Conservation (phyloP, 75 land plant genomes). For the Selaginella tamariscina region DNA sequence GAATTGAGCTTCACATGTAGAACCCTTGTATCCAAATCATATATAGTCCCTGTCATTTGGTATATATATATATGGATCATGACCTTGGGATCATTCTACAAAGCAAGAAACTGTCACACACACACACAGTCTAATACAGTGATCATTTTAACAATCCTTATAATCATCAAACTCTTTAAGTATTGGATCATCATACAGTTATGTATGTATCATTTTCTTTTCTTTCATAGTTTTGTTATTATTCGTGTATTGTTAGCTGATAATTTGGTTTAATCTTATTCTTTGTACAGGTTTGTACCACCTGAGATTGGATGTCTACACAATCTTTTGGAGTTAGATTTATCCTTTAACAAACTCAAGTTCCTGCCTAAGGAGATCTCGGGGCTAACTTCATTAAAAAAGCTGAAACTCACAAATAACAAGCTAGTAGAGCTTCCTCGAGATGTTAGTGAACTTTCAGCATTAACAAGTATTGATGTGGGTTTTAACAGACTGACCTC, state of each 20-base stretch:
- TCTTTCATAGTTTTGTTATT: no score
- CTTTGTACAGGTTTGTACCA: slow-evolving; percentile 62
- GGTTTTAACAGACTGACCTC: slow-evolving; percentile 79
- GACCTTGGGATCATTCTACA: neutral
- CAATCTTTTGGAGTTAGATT: slow-evolving; percentile 63
- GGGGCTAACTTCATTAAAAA: slow-evolving; percentile 41
- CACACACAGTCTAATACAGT: neutral
- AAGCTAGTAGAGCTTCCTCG: slow-evolving; percentile 67
- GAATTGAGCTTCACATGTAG: slow-evolving; percentile 5
- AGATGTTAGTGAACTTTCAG: slow-evolving; percentile 36
- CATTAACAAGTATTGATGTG: slow-evolving; percentile 56
- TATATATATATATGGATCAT: neutral
- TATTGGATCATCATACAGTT: neutral
- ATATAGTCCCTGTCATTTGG: neutral
- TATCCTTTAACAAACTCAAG: slow-evolving; percentile 87
- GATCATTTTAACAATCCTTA: neutral
- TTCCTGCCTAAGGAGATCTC: slow-evolving; percentile 54
- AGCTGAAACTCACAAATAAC: slow-evolving; percentile 60
- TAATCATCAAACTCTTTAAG: neutral
- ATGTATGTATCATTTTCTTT: neutral
- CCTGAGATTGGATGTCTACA: slow-evolving; percentile 66
- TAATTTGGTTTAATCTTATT: no score
- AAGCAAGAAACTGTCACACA: slow-evolving; percentile 7
- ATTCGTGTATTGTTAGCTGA: no score
- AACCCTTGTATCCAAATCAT: neutral